Base-by-base conservation (phyloP, 805 yeast genomes). In the Candida lessepsii region DNA sequence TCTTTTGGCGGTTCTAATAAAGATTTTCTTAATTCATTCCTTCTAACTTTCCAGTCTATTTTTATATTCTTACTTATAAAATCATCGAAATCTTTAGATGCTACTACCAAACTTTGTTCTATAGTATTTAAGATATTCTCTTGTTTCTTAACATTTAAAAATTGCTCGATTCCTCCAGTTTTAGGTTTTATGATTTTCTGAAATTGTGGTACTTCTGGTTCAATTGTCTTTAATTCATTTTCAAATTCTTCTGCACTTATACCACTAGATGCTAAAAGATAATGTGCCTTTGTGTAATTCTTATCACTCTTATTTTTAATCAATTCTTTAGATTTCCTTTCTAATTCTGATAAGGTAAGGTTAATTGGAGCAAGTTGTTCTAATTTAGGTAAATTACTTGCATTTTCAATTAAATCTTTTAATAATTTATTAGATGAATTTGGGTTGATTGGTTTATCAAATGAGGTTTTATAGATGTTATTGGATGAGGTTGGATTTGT, bases 181-280 rank as follows among this genome's bases (percentile, higher is more conserved):
- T 33, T 43, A 6, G 45, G 42, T 35, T 44, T 43, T 9, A 31
- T 16, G 24, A 41, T 30, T 25, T 42, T 49, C 21, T 34, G 37
- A 9, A 24, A 23, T 24, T 16, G 21, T 20, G 18, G 26, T 11
- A 26, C 25, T 15, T 39, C 45, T 3, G 46, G 46, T 9, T 26
- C 50, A 29, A 56, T 56, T n/a, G 56, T 37, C 40, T 72, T 70
- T 42, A 83, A 61, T 35, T 80, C 82, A 23, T 63, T 63, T 48
- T 86, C 89, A 28, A 90, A 80, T 42, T 87, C 93, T 51, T 87
- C 96, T 37, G 91, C 82, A 29, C 86, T 80, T 38, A 89, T 76
- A 1, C 97, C 97, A 54, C 91, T 83, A 1, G 90, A 86, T 5
- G 96, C 96, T 31, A 91, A 67, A 28, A 93, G 66, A 58, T 93